These are phyloP conservation scores for Phytophthora agathidicida DNA, from an alignment of 352 stramenopile genomes.

Conservation along the genomic window DNA sequence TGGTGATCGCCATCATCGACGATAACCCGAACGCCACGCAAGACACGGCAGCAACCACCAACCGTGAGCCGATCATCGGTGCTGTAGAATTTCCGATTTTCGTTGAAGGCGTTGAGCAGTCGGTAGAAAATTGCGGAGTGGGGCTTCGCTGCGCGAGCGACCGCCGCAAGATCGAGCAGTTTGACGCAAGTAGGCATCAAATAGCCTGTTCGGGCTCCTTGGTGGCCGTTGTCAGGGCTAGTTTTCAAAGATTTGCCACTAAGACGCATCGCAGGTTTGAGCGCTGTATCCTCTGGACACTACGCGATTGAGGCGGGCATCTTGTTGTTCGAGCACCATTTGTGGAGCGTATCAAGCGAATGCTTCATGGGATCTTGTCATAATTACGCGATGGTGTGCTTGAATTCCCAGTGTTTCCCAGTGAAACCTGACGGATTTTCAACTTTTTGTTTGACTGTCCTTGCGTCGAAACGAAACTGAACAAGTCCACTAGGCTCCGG, in stretches of 20 bases:
- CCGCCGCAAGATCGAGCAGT: background rate
- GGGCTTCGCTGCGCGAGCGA: conserved; percentile 1
- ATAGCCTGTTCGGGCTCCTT: conserved; percentile 12
- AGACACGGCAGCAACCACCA: conserved; percentile 7
- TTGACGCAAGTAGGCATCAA: conserved; percentile 3
- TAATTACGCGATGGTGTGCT: conserved; percentile 19
- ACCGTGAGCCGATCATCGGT: conserved; percentile 18
- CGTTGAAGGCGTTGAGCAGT: conserved; percentile 9
- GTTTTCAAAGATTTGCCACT: too few relatives aligned
- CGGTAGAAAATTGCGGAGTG: conserved; percentile 26
- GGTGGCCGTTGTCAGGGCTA: too few relatives aligned
- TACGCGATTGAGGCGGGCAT: conserved; percentile 14
- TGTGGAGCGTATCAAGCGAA: conserved; percentile 1
- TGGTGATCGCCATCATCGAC: background rate
- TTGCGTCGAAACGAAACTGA: conserved; percentile 24
- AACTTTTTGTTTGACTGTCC: conserved; percentile 12
- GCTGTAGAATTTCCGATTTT: background rate
- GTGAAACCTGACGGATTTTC: conserved; percentile 14
- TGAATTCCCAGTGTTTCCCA: too few relatives aligned
- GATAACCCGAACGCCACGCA: conserved; percentile 8
- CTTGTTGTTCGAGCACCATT: conserved; percentile 26
- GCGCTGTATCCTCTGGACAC: background rate
- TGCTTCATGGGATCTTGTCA: conserved; percentile 14
- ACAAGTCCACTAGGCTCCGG: background rate
- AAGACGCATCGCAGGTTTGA: conserved; percentile 14